Evolutionary conservation across 768 basidiomycete species (phyloP), one percentile per base, ranked within the genome.

Genomic region (Rubroboletus pulcherrimus): DNA sequence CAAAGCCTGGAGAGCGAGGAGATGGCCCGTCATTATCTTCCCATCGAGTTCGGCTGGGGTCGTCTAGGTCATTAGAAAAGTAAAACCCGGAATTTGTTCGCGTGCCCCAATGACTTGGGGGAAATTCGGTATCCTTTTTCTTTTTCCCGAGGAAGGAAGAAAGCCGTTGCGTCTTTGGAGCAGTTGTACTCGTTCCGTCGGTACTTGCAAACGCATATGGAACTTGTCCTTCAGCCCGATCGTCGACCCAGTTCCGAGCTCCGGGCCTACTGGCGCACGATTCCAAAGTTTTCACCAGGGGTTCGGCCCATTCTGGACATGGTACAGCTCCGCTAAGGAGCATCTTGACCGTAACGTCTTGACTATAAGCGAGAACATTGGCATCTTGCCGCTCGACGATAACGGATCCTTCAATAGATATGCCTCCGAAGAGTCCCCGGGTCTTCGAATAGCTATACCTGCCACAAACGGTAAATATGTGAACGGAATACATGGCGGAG

Each of bases 321-420:
- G 84, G 79, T 41, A 97, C 74, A 10, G 69, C 69, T 7, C 96
- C 96, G 38, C 84, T 86, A 15, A 99, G 84, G 26, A 99, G 82
- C 67, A 87, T 79, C 68, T 87, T 87, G 3, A 78, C 86, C 1
- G 87, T 85, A 17, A 94, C 90, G 51, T 86, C 80, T 3, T 82
- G 79, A 39, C 68, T 67, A 66, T 97, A 97, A 3, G 95, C 95
- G 47, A 86, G 78, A 1, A 82, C 76, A 66, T 97, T 98, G 9
- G 93, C 92, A 70, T 99, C 96, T 66, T 93, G 89, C 38, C 96
- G 83, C 71, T 97, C 96, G 15, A 97, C 80, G 56, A 98, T 94
- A 49, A 97, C 86, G 1, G 89, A 91, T 12, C 93, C 93, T 74
- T 91, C 89, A 11, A 91, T 69, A 17, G 91, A 93, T 11, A 97